These are phyloP conservation scores for Hura crepitans DNA, from an alignment of 441 rosid species.

Conservation along the genomic window DNA sequence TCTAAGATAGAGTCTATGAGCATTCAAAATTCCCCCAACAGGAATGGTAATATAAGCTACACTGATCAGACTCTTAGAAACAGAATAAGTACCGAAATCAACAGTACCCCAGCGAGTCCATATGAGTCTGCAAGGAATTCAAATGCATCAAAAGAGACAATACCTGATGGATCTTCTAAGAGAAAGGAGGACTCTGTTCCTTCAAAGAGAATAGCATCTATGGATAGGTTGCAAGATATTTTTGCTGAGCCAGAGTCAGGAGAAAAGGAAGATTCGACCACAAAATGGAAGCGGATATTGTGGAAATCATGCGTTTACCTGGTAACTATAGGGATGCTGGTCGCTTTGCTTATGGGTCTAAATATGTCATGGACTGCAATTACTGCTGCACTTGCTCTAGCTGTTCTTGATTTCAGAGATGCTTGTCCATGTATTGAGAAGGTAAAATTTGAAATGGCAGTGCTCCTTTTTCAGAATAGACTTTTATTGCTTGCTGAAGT, in stretches of 20 bases:
- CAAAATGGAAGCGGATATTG: conserved; percentile 20
- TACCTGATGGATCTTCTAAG: background rate
- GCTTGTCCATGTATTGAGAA: conserved; percentile 35
- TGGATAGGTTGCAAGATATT: conserved; percentile 1
- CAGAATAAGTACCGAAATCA: conserved; percentile 15
- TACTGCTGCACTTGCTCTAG: conserved; percentile 36
- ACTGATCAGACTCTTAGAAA: conserved; percentile 9
- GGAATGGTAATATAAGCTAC: background rate
- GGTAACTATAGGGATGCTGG: conserved; percentile 35
- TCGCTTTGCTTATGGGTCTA: conserved; percentile 32
- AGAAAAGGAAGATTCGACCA: background rate
- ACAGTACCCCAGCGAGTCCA: background rate
- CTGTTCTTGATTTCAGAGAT: conserved; percentile 42
- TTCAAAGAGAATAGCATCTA: background rate
- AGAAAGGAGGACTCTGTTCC: conserved; percentile 13
- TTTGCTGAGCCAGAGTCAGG: background rate
- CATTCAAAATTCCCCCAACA: background rate
- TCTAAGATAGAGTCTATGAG: conserved; percentile 3
- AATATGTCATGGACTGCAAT: conserved; percentile 43
- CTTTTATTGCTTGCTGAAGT: background rate
- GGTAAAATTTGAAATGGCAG: conserved; percentile 16
- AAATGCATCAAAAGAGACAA: conserved; percentile 11
- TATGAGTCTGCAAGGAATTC: conserved; percentile 16
- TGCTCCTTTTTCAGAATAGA: background rate
- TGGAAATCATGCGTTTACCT: conserved; percentile 34